phyloP scores from a whole-genome alignment of 306 rosid genomes.

The Carpinus viminea region DNA sequence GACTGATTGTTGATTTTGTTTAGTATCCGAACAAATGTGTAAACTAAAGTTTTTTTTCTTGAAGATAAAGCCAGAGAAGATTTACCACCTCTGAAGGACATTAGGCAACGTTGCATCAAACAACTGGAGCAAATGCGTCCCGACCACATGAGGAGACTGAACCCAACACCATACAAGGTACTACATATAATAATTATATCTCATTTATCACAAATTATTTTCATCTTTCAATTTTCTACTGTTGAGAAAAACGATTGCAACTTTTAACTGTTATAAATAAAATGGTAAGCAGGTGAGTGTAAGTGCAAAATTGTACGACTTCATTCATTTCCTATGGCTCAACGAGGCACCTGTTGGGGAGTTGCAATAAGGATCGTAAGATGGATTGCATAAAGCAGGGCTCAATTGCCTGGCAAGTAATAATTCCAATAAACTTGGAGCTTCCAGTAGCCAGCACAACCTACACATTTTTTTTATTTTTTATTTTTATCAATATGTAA shows the following conservation, averaged over 20 bases:
- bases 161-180: slow-evolving; percentile 98
- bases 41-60: slow-evolving; percentile 22
- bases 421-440: background rate
- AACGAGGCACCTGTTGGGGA: slow-evolving; percentile 98
- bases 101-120: slow-evolving; percentile 73
- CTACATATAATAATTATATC: background rate
- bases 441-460: slow-evolving; percentile 9
- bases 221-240: background rate
- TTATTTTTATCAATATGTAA: background rate
- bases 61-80: slow-evolving; percentile 59
- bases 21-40: slow-evolving; percentile 17
- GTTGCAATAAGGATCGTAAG: slow-evolving; percentile 49
- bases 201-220: background rate
- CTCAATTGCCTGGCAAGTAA: slow-evolving; percentile 3
- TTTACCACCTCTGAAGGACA: slow-evolving; percentile 68
- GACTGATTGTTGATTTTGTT: background rate
- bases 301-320: slow-evolving; percentile 79
- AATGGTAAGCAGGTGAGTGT: slow-evolving; percentile 72
- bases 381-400: background rate
- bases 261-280: background rate
- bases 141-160: slow-evolving; percentile 96
- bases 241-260: background rate
- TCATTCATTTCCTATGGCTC: slow-evolving; percentile 94
- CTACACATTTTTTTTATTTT: too few relatives aligned
- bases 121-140: slow-evolving; percentile 93